Evolutionary conservation across 164 flowering plant species (phyloP).

Genomic region (Cinnamomum chago): DNA sequence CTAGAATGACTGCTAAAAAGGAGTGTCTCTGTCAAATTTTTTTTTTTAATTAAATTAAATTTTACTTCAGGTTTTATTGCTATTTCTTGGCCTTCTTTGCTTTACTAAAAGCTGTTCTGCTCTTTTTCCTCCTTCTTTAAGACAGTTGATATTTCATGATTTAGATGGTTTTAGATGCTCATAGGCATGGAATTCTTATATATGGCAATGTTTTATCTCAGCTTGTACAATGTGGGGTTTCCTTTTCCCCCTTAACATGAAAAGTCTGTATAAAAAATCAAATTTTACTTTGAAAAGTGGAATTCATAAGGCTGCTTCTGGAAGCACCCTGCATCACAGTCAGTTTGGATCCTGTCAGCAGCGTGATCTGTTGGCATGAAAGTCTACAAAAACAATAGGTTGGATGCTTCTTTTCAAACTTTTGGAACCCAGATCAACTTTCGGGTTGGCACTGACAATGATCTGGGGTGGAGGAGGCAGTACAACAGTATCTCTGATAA

Average conservation of each 20-base stretch:
- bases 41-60: no score
- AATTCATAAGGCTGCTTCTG: background rate
- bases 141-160: background rate
- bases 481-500: background rate
- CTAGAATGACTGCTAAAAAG: constrained; percentile 3
- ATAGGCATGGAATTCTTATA: background rate
- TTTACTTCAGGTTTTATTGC: constrained; percentile 1
- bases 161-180: background rate
- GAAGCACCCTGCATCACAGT: background rate
- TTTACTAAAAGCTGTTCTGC: background rate
- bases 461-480: background rate
- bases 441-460: background rate
- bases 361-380: background rate
- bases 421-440: background rate
- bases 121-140: background rate
- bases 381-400: background rate
- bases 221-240: background rate
- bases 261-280: background rate
- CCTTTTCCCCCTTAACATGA: background rate
- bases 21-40: background rate
- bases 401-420: background rate
- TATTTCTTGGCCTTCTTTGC: background rate
- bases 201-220: background rate
- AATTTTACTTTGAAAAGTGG: background rate
- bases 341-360: background rate